These are phyloP conservation scores for Coniella lustricola DNA, from an alignment of 2,329 filamentous ascomycete species.

Conservation along the genomic window DNA sequence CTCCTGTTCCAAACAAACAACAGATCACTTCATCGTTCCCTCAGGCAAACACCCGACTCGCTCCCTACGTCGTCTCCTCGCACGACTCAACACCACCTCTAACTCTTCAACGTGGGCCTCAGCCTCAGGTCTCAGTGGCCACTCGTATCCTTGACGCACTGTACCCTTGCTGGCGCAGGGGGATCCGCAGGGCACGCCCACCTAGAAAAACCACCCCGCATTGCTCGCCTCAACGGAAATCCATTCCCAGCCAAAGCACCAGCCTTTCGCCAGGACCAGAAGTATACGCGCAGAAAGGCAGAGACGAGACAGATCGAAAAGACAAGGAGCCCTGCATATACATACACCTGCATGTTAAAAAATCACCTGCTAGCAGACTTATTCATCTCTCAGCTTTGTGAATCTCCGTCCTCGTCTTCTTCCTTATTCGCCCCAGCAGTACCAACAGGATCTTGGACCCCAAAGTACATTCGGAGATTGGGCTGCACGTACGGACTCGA, in stretches of 20 bases:
- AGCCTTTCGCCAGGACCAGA: background rate
- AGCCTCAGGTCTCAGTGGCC: background rate
- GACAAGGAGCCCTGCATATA: background rate
- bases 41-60: background rate
- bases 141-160: background rate
- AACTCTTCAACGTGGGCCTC: background rate
- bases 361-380: no score
- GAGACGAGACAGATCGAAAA: no score
- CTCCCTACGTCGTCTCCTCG: no score
- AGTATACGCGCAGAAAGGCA: background rate
- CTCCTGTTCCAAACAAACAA: no score
- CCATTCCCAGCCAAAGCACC: background rate
- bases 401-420: background rate
- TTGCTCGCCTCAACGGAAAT: background rate
- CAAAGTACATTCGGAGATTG: background rate
- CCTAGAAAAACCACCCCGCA: background rate
- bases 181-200: background rate
- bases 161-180: background rate
- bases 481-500: no score
- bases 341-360: background rate
- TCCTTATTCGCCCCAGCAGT: background rate
- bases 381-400: no score
- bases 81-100: no score
- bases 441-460: background rate
- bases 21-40: no score